A percentile compares a stretch with the other conserved stretches of the same genome.
Conservation (phyloP, 1,284 basidiomycete genomes). For the Trametes sp. region DNA sequence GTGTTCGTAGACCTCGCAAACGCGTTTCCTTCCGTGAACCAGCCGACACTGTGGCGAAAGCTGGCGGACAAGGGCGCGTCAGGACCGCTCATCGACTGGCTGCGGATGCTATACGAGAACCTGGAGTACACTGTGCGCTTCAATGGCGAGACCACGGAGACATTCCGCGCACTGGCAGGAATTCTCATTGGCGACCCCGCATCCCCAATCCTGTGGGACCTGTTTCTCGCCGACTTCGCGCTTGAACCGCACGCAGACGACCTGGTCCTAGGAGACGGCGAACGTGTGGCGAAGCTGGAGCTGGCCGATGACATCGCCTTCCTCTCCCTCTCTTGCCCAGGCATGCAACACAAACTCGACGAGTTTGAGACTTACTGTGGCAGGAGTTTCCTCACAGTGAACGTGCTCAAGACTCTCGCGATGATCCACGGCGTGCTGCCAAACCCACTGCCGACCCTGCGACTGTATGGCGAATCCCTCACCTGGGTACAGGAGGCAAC, state of each 20-base stretch:
- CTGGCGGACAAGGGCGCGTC: conserved; percentile 31
- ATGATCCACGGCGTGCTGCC: conserved; percentile 31
- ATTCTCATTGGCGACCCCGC: conserved; percentile 43
- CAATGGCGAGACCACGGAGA: conserved; percentile 34
- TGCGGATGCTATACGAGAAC: conserved; percentile 36
- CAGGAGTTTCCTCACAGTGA: conserved; percentile 38
- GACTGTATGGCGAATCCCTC: background rate
- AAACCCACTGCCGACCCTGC: background rate
- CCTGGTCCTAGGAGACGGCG: conserved; percentile 27
- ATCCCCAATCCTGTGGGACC: conserved; percentile 44
- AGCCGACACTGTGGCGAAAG: conserved; percentile 42
- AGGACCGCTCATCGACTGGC: conserved; percentile 44
- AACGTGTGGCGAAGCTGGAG: conserved; percentile 35
- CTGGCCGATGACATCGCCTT: conserved; percentile 43
- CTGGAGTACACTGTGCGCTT: conserved; percentile 39
- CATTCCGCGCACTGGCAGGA: conserved; percentile 36
- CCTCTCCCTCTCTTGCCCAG: conserved; percentile 33
- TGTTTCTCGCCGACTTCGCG: conserved; percentile 40
- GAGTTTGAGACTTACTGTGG: conserved; percentile 33
- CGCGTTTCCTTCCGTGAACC: conserved; percentile 46
- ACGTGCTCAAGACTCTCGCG: conserved; percentile 33
- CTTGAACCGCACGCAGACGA: conserved; percentile 29
- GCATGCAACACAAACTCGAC: conserved; percentile 38
- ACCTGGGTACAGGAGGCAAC: background rate
- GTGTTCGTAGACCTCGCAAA: conserved; percentile 43